Evolutionary conservation across 495 filamentous ascomycete species (phyloP), one percentile per base, ranked within the genome.

Genomic region (Ramalina intermedia): DNA sequence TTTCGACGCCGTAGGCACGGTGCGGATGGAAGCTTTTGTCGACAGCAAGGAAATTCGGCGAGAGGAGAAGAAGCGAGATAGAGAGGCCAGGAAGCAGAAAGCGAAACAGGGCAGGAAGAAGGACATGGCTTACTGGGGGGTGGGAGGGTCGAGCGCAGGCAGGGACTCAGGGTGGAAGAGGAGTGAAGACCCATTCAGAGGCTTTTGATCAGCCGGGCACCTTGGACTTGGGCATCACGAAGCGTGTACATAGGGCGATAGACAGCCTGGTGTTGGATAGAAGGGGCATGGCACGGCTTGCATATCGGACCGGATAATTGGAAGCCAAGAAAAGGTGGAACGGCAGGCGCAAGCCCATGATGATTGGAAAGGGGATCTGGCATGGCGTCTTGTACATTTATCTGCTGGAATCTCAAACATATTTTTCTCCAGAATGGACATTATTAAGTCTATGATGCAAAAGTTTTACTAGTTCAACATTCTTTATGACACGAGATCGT

Each of bases 1-100:
- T 55, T 75, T 73, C 49, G 74, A 77, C 48, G 80, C 84, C 0
- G 82, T 94, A 26, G 91, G 91, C 14, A 95, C 87, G 9, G 79
- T 98, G 37, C 79, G 91, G 26, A 98, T 98, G 91, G 91, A 96
- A 63, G 91, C 91, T 0, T 98, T 98, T 59, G 83, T 89, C 46
- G 79, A 78, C 49, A 75, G 76, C 13, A 60, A 76, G 13, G 62
- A 46, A 4, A 42, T 0, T 14, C 27, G 37, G 6, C 29, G 21
- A 20, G 43, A 17, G 18, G 29, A 49, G 6, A 2, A 17, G 9
- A 42, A 9, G 39, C 50, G 33, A 12, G 43, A 50, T 21, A 44
- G 49, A 16, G 37, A 50, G 46, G 37, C 11, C 23, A 47, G 13
- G 41, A 44, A 36, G 24, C 43, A 40, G 9, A 40, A 55, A 16